Base-by-base conservation (phyloP, 2,329 filamentous ascomycete species). In the Dothiorella sarmentorum region DNA sequence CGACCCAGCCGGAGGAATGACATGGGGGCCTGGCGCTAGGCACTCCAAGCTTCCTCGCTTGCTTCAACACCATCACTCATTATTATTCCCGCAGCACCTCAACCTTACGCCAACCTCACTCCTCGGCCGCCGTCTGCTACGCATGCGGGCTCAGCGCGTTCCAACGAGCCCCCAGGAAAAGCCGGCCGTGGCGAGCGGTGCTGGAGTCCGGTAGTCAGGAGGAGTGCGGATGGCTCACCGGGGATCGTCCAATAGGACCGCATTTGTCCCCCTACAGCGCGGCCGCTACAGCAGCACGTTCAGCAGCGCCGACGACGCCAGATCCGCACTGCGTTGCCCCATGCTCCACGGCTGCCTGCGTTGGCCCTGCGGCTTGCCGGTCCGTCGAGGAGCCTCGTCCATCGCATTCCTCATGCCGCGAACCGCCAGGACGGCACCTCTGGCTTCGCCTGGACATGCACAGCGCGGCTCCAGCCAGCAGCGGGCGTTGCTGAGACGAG, bases 31-130 rank as follows among this genome's bases (percentile, higher is more conserved):
- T 58, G 55, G 44, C 55, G 55, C 55, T 58, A 58, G 42, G 43
- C 55, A 47, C 40, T 33, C 55, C 44, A 58, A 49, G 56, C 56
- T 58, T 58, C 49, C 49, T 53, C 33, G 43, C 43, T 53, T 51
- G 33, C 33, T 53, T 38, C 52, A 56, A 56, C 40, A 33, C 52
- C 52, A 42, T n/a, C 35, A 5, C 27, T 20, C 35, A 35, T 22
- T 42, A 35, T 43, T 43, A 31, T 33, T 56, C 52, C 52, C 52
- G 40, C 52, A 24, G 35, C 47, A 42, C 35, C 33, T 3, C 49
- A 42, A 53, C 49, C 49, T 53, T 53, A 40, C 35, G 49, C 49
- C 42, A 27, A 47, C 42, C 55, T 58, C 55, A 58, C 44, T 22
- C 43, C 42, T 47, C 42, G 20, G 26, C 55, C 10, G 26, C 55